Conservation (phyloP, 1,284 basidiomycete species). For the Naganishia albida region DNA sequence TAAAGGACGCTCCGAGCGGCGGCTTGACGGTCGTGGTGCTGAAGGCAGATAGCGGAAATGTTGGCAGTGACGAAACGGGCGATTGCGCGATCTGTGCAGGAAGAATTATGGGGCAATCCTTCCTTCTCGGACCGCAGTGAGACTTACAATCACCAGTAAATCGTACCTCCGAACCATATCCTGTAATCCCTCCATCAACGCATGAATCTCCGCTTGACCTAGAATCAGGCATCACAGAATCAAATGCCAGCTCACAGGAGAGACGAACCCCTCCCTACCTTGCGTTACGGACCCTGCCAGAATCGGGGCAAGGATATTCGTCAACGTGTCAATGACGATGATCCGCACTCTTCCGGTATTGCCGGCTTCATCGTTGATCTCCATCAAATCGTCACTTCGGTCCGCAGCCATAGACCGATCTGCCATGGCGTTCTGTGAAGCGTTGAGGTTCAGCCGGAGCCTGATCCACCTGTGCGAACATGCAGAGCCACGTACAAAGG, state of each 20-base stretch:
- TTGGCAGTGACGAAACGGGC: conserved; percentile 39
- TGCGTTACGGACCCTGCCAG: conserved; percentile 45
- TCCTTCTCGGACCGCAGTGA: no score
- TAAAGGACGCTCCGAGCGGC: conserved; percentile 45
- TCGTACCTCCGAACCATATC: conserved; percentile 14
- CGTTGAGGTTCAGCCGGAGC: neutral
- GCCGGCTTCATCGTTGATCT: neutral
- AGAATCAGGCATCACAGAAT: neutral
- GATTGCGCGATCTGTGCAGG: conserved; percentile 44
- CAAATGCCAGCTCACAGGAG: neutral
- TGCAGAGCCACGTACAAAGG: conserved; percentile 17
- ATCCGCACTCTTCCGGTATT: conserved; percentile 23
- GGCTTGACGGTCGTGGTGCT: conserved; percentile 48
- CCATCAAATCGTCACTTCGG: neutral
- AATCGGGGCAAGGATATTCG: conserved; percentile 45
- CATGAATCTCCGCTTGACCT: conserved; percentile 51
- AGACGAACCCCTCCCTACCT: conserved; percentile 37
- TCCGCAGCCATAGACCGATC: conserved; percentile 8
- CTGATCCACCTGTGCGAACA: neutral
- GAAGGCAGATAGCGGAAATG: conserved; percentile 47
- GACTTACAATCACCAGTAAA: conserved; percentile 13
- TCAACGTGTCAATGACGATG: conserved; percentile 48
- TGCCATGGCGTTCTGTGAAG: neutral
- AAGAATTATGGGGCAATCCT: no score
- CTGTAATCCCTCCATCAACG: conserved; percentile 46